Conservation (phyloP, 495 filamentous ascomycete species). For the Annulohypoxylon bovei region DNA sequence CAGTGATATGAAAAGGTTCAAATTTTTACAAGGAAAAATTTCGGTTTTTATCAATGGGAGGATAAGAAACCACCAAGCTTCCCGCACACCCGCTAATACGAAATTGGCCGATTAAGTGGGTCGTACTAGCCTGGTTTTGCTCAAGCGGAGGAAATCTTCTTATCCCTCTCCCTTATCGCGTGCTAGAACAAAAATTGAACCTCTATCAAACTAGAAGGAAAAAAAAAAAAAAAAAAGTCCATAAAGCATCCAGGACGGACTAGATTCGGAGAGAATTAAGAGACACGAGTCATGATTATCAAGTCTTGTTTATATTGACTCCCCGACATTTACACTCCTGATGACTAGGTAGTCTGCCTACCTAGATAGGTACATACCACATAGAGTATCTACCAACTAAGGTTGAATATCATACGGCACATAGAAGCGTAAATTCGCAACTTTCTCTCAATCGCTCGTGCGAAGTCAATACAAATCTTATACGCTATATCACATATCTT, state of each 20-base stretch:
- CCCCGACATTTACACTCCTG: background rate
- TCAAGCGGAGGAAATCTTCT: background rate
- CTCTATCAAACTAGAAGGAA: background rate
- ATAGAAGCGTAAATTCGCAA: background rate
- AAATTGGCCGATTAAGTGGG: background rate
- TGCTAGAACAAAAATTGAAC: background rate
- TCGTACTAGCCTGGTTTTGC: background rate
- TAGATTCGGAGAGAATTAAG: background rate
- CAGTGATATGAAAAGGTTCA: background rate
- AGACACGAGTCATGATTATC: background rate
- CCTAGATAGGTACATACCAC: too few species aligned
- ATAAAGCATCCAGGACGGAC: background rate
- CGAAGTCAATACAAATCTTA: background rate
- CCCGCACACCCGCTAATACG: background rate
- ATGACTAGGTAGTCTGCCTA: background rate
- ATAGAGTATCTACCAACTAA: too few species aligned
- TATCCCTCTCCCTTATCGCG: background rate
- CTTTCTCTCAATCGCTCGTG: background rate
- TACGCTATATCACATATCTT: conserved; percentile 11
- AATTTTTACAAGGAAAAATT: conserved; percentile 19
- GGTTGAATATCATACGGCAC: background rate
- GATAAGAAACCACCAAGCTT: background rate
- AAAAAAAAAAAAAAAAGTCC: background rate
- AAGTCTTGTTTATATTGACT: background rate
- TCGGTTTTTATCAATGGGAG: conserved; percentile 7